These are phyloP conservation scores for Puccinia horiana DNA, from an alignment of 1,284 basidiomycete genomes.

Conservation along the genomic window DNA sequence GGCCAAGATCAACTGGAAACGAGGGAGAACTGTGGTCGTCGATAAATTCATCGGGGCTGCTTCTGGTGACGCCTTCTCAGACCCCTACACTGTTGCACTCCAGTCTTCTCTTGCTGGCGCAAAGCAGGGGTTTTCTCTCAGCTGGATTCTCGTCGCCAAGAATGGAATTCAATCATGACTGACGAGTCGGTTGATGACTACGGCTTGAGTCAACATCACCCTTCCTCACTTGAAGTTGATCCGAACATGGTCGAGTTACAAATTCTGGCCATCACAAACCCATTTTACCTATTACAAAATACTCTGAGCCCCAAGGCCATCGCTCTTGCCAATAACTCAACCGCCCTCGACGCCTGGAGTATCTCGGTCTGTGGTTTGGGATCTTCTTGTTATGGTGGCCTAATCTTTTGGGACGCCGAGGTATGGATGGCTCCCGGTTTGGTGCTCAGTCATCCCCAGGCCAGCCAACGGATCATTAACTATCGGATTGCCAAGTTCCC, in stretches of 20 bases:
- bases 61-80: slow-evolving; percentile 54
- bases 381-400: slow-evolving; percentile 50
- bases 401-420: slow-evolving; percentile 54
- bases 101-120: slow-evolving; percentile 50
- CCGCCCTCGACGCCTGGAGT: slow-evolving; percentile 22
- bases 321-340: slow-evolving; percentile 54
- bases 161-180: slow-evolving; percentile 52
- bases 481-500: slow-evolving; percentile 53
- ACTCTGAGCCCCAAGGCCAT: slow-evolving; percentile 54
- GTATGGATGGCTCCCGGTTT: slow-evolving; percentile 55
- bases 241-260: slow-evolving; percentile 51
- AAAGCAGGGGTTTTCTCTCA: slow-evolving; percentile 51
- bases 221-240: slow-evolving; percentile 37
- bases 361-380: slow-evolving; percentile 14
- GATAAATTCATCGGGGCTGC: slow-evolving; percentile 56
- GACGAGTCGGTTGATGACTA: slow-evolving; percentile 53
- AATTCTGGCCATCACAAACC: slow-evolving; percentile 54
- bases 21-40: slow-evolving; percentile 51
- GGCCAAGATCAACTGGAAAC: neutral
- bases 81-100: slow-evolving; percentile 51
- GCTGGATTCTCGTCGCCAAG: slow-evolving; percentile 45
- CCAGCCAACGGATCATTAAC: slow-evolving; percentile 54
- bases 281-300: slow-evolving; percentile 53
- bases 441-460: slow-evolving; percentile 52
- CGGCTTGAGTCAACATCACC: neutral